Base-by-base conservation (phyloP, 2,329 filamentous ascomycete species). In the Cadophora sp. region DNA sequence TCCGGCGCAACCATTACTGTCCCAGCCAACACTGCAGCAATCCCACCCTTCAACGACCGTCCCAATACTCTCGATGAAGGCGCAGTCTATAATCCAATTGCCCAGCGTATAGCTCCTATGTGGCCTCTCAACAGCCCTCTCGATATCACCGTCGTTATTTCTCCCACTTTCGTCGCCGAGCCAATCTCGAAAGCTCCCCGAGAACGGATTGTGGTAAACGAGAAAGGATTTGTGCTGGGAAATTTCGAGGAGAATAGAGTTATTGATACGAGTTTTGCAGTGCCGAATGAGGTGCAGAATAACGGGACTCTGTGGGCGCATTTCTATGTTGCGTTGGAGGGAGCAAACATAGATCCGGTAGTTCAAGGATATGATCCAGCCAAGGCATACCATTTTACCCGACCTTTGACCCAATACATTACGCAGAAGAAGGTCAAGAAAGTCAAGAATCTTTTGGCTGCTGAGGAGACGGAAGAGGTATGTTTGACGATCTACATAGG, bases 291-390 rank as follows among this genome's bases (percentile, higher is more conserved):
- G 51, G 94, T 97, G 0, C 94, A 97, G 83, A 86, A 94, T 73
- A 98, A 98, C 78, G 94, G 93, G 40, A 97, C 95, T 0, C 86
- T 99, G 11, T 97, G 93, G 89, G 95, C 92, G 2, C 96, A 99
- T 79, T 97, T 98, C 80, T 97, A 94, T 76, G 83, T 98, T 69
- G 93, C 89, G 12, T 87, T 97, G 72, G 82, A 89, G 11, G 95
- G 94, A 64, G 87, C 88, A 68, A 85, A 87, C 66, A 82, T 97
- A 37, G 95, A 98, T 76, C 95, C 95, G 2, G 85, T 85, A 11
- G 86, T 88, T 66, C 83, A 88, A 0, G 85, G 84, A 67, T 99
- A 93, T 79, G 92, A 97, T 78, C 82, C 89, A 0, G 85, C 86
- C 9, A 91, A 88, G 69, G 94, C 96, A 2, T 93, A 93, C 76